A percentile compares a stretch with the other conserved stretches of the same genome.
phyloP scores from a whole-genome alignment of 2,329 filamentous ascomycete species.

The Neofusicoccum ribis region DNA sequence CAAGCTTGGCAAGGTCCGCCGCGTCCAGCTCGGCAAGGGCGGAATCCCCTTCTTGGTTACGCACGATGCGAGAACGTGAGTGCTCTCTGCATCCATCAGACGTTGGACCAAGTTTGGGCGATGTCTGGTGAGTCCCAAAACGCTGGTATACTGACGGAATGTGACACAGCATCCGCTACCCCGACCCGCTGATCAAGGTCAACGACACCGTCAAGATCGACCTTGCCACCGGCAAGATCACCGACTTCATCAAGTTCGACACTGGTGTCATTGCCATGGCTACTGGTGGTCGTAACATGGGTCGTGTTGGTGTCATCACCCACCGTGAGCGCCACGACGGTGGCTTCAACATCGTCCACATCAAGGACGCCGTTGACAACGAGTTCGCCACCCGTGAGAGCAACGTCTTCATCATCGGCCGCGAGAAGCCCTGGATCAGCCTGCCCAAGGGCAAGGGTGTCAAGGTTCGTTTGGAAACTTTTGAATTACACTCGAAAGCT shows the following conservation, averaged over 20 bases:
- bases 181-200: constrained; percentile 97
- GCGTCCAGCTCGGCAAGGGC: constrained; percentile 97
- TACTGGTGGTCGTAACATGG: constrained; percentile 99
- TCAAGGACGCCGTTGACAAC: constrained; percentile 99
- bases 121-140: constrained; percentile 38
- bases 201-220: constrained; percentile 99
- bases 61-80: constrained; percentile 99
- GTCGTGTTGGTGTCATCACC: constrained; percentile 99
- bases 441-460: constrained; percentile 99
- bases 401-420: constrained; percentile 99
- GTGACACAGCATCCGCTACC: constrained; percentile 87
- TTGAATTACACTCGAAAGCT: background rate
- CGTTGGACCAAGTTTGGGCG: constrained; percentile 99
- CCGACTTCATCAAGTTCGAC: constrained; percentile 98
- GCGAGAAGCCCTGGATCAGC: constrained; percentile 98
- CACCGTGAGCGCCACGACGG: constrained; percentile 99
- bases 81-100: constrained; percentile 99
- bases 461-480: constrained; percentile 57
- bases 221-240: constrained; percentile 93
- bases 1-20: constrained; percentile 99
- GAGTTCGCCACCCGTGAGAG: constrained; percentile 97
- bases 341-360: constrained; percentile 99
- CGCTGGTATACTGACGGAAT: constrained; percentile 39
- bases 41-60: constrained; percentile 99
- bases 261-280: constrained; percentile 97